Percentiles rank a stretch among this genome's conserved stretches.
phyloP scores from a whole-genome alignment of 2,329 filamentous ascomycete genomes.

The Stachybotrys elegans region DNA sequence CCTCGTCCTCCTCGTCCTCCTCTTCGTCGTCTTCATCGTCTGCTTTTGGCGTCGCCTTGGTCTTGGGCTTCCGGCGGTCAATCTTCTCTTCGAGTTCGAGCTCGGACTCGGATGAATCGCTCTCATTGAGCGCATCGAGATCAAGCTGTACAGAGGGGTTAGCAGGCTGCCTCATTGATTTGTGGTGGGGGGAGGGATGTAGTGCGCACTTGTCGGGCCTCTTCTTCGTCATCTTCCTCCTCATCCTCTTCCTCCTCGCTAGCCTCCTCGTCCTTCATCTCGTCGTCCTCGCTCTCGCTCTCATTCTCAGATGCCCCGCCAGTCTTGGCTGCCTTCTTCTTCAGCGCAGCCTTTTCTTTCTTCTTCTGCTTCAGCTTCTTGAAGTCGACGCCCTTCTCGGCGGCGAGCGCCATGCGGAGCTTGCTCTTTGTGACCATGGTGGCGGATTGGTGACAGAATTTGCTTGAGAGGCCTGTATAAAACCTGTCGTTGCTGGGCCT shows the following conservation, averaged over 20 bases:
- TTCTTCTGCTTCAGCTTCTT: constrained; percentile 47
- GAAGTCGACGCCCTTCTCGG: constrained; percentile 50
- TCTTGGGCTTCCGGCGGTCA: constrained; percentile 33
- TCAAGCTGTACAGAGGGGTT: constrained; percentile 35
- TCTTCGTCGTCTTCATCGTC: constrained; percentile 51
- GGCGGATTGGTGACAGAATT: too few relatives aligned
- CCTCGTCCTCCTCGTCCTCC: constrained; percentile 69
- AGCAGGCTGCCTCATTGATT: constrained; percentile 3
- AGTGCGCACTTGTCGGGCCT: constrained; percentile 20
- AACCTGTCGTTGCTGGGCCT: too few relatives aligned
- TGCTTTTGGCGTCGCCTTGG: constrained; percentile 17
- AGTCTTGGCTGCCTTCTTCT: constrained; percentile 24
- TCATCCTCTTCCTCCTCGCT: constrained; percentile 29
- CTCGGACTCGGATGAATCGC: constrained; percentile 62
- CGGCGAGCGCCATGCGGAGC: constrained; percentile 48
- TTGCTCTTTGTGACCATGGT: constrained; percentile 41
- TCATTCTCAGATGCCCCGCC: constrained; percentile 19
- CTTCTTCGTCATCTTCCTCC: constrained; percentile 29
- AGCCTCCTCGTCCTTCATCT: constrained; percentile 19
- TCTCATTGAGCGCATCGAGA: constrained; percentile 53
- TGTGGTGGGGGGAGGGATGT: not conserved
- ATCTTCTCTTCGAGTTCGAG: constrained; percentile 73
- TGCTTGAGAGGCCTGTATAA: too few relatives aligned
- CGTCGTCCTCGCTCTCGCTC: constrained; percentile 32
- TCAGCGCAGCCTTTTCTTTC: constrained; percentile 38